Evolutionary conservation across 176 grass and related monocot genomes (phyloP), one percentile per base, ranked within the genome.

Genomic region (Eremochloa ophiuroides): DNA sequence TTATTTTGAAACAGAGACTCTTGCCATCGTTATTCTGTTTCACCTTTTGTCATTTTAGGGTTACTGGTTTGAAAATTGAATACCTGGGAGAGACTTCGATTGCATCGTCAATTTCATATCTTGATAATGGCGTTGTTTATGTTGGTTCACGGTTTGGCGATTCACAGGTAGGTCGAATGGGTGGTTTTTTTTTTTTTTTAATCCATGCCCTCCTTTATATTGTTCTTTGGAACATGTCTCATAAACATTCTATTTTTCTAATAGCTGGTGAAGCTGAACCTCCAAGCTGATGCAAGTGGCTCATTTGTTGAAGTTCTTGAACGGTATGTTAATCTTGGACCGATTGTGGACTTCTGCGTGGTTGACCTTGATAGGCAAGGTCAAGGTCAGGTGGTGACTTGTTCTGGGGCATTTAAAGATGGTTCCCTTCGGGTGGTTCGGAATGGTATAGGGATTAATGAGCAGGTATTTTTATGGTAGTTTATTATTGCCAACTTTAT

Each of bases 141-240:
- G 80, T 99, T 66, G 97, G 97, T 85, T 99, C 97, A 82, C 90
- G 89, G 79, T 99, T 93, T 93, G 97, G 97, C 48, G 97, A 99
- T 91, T 99, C 97, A 74, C 97, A 99, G 93, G 97, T 96, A 51
- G 38, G 65, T 80, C 62, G 85, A 68, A 80, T 69, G n/a, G n/a
- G n/a, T n/a, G n/a, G n/a, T n/a, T n/a, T n/a, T n/a, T n/a, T n/a
- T n/a, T n/a, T n/a, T n/a, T n/a, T n/a, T n/a, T n/a, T n/a, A n/a
- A n/a, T n/a, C n/a, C n/a, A n/a, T n/a, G n/a, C n/a, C n/a, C n/a
- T n/a, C n/a, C n/a, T n/a, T n/a, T n/a, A n/a, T n/a, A n/a, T 72
- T 72, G 16, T 86, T 79, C 35, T 73, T 85, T 56, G 50, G 4
- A 62, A 46, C 83, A 66, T 80, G 23, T 47, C 26, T 23, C 42